Evolutionary conservation across 805 yeast genomes (phyloP).

Genomic region (Brettanomyces bruxellensis): DNA sequence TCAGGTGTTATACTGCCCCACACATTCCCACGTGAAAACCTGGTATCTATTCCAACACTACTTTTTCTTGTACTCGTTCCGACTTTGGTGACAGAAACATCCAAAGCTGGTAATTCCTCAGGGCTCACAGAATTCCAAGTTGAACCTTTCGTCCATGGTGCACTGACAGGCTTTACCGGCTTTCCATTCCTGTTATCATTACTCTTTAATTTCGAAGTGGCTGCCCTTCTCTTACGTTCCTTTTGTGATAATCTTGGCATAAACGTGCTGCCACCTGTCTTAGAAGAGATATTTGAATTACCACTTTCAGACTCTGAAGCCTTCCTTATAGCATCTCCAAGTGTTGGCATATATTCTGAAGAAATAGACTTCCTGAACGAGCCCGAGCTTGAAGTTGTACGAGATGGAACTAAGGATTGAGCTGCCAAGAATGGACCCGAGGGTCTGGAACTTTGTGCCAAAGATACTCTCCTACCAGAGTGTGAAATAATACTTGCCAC

Average conservation of each 20-base stretch:
- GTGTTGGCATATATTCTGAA: background rate
- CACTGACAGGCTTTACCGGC: background rate
- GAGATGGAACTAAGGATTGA: background rate
- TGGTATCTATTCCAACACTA: too few relatives aligned
- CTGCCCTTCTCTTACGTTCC: constrained; percentile 8
- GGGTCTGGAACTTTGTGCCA: background rate
- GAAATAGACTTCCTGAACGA: background rate
- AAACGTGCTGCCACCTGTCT: background rate
- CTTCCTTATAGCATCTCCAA: background rate
- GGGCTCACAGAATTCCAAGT: constrained; percentile 1
- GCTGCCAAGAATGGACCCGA: background rate
- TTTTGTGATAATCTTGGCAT: constrained; percentile 12
- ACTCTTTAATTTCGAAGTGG: background rate
- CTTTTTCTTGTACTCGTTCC: background rate
- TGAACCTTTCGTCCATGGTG: background rate
- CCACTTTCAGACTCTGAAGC: background rate
- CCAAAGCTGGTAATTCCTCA: background rate
- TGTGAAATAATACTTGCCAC: background rate
- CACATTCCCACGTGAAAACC: background rate
- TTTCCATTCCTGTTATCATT: background rate
- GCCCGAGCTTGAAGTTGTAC: background rate
- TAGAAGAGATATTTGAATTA: background rate
- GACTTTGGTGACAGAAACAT: background rate
- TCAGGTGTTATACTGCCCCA: background rate
- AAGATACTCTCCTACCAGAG: background rate